phyloP scores from a whole-genome alignment of 176 grass and related monocot genomes.

The Urochloa ruziziensis region DNA sequence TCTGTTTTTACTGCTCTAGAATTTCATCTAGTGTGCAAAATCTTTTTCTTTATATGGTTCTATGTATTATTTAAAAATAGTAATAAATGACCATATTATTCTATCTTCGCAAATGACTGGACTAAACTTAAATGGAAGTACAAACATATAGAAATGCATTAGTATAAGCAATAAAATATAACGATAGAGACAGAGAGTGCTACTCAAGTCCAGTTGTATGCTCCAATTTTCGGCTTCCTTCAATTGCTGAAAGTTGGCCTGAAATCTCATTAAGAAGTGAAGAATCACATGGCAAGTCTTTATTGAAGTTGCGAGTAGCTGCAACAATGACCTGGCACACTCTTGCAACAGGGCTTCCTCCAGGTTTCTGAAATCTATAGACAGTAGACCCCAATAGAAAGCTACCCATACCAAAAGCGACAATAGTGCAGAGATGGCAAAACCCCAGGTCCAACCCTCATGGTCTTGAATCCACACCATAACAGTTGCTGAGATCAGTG shows the following conservation, averaged over 20 bases:
- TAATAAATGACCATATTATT: background rate
- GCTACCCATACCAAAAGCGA: constrained; percentile 44
- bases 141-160: background rate
- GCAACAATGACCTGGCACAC: constrained; percentile 65
- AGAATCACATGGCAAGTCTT: constrained; percentile 53
- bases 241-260: constrained; percentile 52
- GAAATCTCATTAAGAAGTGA: constrained; percentile 70
- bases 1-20: background rate
- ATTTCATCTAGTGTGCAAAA: background rate
- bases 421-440: constrained; percentile 54
- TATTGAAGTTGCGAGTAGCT: constrained; percentile 49
- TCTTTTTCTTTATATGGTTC: background rate
- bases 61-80: background rate
- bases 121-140: background rate
- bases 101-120: background rate
- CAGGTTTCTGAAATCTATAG: constrained; percentile 85
- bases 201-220: constrained; percentile 54
- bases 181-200: background rate
- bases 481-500: constrained; percentile 61
- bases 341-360: constrained; percentile 72
- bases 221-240: constrained; percentile 52
- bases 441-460: constrained; percentile 71
- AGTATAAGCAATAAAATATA: background rate
- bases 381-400: constrained; percentile 63
- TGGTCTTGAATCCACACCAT: constrained; percentile 80